Conservation (phyloP, 768 basidiomycete species). For the Tylopilus sp. region DNA sequence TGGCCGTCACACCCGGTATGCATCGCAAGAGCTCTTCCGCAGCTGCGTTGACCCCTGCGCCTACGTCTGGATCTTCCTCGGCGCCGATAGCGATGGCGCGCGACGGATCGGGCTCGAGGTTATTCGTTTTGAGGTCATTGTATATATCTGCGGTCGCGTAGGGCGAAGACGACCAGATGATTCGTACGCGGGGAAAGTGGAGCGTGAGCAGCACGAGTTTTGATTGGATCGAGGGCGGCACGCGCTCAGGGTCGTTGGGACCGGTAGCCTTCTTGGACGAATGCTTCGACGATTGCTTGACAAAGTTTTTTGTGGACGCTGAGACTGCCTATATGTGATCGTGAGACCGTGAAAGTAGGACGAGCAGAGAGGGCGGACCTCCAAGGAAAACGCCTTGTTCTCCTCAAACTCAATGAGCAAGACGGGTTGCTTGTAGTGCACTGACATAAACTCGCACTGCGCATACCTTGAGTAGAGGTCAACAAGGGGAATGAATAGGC, state of each 20-base stretch:
- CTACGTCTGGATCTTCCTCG: constrained; percentile 66
- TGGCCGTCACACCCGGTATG: constrained; percentile 80
- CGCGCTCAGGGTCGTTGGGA: constrained; percentile 22
- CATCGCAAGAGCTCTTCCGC: constrained; percentile 81
- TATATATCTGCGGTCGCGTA: constrained; percentile 91
- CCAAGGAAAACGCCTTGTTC: constrained; percentile 90
- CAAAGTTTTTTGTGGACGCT: constrained; percentile 61
- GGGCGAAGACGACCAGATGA: constrained; percentile 97
- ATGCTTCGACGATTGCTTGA: constrained; percentile 56
- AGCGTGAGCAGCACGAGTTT: constrained; percentile 89
- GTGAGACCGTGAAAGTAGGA: neutral
- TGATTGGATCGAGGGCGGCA: constrained; percentile 70
- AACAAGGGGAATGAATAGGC: neutral
- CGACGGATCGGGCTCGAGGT: constrained; percentile 74
- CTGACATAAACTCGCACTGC: constrained; percentile 96
- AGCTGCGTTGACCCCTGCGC: constrained; percentile 65
- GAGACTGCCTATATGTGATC: constrained; percentile 47
- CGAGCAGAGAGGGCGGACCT: constrained; percentile 45
- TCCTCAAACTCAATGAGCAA: constrained; percentile 97
- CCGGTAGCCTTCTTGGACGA: constrained; percentile 43
- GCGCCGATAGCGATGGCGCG: constrained; percentile 80
- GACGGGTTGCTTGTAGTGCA: constrained; percentile 91
- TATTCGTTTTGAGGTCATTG: constrained; percentile 80
- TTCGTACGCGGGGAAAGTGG: constrained; percentile 85
- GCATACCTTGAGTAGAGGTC: constrained; percentile 62